These are phyloP conservation scores for Choricystis sp. DNA, from an alignment of 139 green algal genomes.

Conservation along the genomic window DNA sequence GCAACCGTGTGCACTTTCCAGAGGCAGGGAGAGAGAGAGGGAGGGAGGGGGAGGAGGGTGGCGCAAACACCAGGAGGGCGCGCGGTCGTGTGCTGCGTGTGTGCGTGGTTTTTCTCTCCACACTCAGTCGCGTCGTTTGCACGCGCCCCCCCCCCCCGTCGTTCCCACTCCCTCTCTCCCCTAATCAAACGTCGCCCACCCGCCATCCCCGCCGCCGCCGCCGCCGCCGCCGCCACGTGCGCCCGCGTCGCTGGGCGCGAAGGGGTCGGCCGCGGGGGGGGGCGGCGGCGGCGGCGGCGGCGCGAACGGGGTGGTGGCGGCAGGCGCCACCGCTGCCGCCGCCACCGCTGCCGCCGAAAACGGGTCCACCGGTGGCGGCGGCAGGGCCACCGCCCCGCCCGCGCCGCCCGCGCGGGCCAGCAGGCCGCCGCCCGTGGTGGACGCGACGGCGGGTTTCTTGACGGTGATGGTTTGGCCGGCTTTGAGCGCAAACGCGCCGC, in stretches of 20 bases:
- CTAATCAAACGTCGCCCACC: slow-evolving; percentile 22
- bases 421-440: slow-evolving; percentile 9
- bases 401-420: slow-evolving; percentile 7
- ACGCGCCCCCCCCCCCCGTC: too few species aligned
- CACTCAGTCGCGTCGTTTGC: too few species aligned
- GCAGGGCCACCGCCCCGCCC: neutral
- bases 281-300: slow-evolving; percentile 6
- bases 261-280: neutral
- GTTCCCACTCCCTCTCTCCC: too few species aligned
- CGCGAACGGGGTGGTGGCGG: neutral
- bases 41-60: neutral
- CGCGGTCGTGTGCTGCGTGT: too few species aligned
- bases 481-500: slow-evolving; percentile 49
- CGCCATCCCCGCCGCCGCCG: neutral
- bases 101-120: too few species aligned
- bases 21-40: neutral
- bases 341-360: too few species aligned
- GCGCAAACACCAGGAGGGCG: neutral
- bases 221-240: neutral
- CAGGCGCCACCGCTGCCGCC: neutral
- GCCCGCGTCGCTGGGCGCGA: slow-evolving; percentile 1
- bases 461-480: slow-evolving; percentile 50
- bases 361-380: neutral
- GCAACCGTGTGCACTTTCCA: neutral
- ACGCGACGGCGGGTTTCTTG: neutral